Evolutionary conservation across 768 basidiomycete genomes (phyloP), one percentile per base, ranked within the genome.

Genomic region (Lactarius sanguifluus): DNA sequence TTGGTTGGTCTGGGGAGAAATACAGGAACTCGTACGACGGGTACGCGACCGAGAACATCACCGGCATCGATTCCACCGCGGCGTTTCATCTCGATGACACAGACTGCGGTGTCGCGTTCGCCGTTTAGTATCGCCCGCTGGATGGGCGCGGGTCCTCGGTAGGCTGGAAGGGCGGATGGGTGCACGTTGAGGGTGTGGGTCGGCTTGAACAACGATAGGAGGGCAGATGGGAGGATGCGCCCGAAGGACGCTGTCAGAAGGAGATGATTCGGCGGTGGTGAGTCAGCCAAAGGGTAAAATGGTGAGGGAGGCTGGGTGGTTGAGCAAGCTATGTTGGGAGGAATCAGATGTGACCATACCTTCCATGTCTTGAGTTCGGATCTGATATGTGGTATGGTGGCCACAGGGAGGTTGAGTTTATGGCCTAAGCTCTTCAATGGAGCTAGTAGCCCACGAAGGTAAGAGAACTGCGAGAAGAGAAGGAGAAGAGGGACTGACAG

Each of bases 161-260:
- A 95, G 32, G 82, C 79, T 0, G 95, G 95, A 40, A 98, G 82
- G 0, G 94, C 78, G 41, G 94, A 96, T 0, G 94, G 94, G 72
- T 98, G 95, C 7, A 98, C 86, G 72, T 98, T 97, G 43, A 98
- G 79, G 28, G 89, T 79, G 56, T 85, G 83, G 0, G 75, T 71
- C 0, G 79, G 79, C 0, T 77, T 81, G 72, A 96, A 96, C 47
- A 82, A 79, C 16, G 79, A 73, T 18, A 97, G 83, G 61, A 91
- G 78, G 2, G 79, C 72, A 5, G 79, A 73, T 0, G 92, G 83
- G 15, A 98, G 82, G 70, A 96, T 94, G 56, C 90, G 89, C 0
- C 95, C 95, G 69, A 96, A 96, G 0, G 95, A 96, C 7, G 95
- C 92, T 0, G 94, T 94, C 7, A 98, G 72, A 10, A 97, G 81